Conservation (phyloP, 345 rosid species). For the Acer campestre region DNA sequence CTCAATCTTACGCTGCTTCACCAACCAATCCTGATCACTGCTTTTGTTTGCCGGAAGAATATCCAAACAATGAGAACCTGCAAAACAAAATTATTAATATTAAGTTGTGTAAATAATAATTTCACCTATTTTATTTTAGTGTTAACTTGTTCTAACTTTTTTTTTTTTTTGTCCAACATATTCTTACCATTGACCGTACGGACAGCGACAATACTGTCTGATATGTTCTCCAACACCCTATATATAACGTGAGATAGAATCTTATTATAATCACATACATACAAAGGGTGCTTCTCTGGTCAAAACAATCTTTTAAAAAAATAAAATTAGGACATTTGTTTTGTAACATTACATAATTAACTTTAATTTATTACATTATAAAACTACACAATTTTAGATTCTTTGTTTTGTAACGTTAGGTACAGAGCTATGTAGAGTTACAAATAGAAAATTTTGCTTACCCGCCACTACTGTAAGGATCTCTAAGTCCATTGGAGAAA, state of each 20-base stretch:
- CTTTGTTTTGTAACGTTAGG: too few species aligned
- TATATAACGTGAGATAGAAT: neutral
- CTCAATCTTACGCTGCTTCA: slow-evolving; percentile 34
- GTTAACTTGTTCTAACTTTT: neutral
- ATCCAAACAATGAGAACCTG: slow-evolving; percentile 45
- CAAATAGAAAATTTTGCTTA: neutral
- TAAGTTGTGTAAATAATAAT: neutral
- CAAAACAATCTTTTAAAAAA: too few species aligned
- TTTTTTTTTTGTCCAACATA: neutral
- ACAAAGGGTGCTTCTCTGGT: too few species aligned
- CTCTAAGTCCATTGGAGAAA: slow-evolving; percentile 47
- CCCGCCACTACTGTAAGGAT: slow-evolving; percentile 54
- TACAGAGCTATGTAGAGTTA: too few species aligned
- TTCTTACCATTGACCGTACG: slow-evolving; percentile 36
- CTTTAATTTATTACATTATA: too few species aligned
- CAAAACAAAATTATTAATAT: neutral
- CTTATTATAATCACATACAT: too few species aligned
- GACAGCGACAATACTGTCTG: slow-evolving; percentile 38
- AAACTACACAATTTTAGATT: too few species aligned
- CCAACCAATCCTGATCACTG: slow-evolving; percentile 38
- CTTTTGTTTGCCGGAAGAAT: slow-evolving; percentile 17
- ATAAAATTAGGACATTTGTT: too few species aligned
- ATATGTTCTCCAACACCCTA: slow-evolving; percentile 49
- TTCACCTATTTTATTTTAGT: too few species aligned
- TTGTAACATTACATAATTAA: too few species aligned